These are phyloP conservation scores for Polymyxa betae DNA, from an alignment of 208 protist genomes.

Conservation along the genomic window DNA sequence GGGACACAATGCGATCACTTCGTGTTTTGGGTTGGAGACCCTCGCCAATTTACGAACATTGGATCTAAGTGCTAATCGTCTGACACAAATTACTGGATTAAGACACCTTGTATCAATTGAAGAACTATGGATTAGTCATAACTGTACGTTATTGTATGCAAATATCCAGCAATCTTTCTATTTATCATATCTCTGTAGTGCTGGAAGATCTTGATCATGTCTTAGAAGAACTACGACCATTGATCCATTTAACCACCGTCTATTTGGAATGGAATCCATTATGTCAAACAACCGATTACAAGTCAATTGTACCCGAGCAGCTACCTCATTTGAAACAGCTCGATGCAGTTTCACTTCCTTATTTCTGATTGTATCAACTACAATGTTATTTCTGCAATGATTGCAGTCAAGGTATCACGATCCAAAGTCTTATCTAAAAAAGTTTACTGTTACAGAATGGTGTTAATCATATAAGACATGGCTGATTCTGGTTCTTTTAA, in stretches of 20 bases:
- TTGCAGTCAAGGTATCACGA: not conserved
- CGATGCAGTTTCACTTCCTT: constrained; percentile 3
- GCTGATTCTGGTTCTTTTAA: not conserved
- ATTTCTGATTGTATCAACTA: not conserved
- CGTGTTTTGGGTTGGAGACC: not conserved
- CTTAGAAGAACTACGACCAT: not conserved
- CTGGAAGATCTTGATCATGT: constrained; percentile 13
- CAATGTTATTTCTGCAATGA: not conserved
- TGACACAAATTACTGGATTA: not conserved
- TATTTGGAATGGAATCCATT: constrained; percentile 51
- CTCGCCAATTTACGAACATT: not conserved
- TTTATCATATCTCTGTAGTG: not conserved
- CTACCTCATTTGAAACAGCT: not conserved
- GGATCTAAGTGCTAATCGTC: constrained; percentile 10
- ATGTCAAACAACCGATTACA: constrained; percentile 12
- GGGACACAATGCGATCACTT: constrained; percentile 46
- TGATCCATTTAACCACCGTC: not conserved
- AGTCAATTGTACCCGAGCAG: not conserved
- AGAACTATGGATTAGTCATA: constrained; percentile 35
- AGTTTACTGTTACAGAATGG: no score
- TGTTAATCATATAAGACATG: no score
- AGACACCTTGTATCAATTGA: not conserved
- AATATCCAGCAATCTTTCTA: not conserved
- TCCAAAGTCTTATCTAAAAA: not conserved
- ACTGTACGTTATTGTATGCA: not conserved